These are phyloP conservation scores for Dipsacomyces acuminosporus DNA, from an alignment of 371 early-diverging fungal species.

Conservation along the genomic window DNA sequence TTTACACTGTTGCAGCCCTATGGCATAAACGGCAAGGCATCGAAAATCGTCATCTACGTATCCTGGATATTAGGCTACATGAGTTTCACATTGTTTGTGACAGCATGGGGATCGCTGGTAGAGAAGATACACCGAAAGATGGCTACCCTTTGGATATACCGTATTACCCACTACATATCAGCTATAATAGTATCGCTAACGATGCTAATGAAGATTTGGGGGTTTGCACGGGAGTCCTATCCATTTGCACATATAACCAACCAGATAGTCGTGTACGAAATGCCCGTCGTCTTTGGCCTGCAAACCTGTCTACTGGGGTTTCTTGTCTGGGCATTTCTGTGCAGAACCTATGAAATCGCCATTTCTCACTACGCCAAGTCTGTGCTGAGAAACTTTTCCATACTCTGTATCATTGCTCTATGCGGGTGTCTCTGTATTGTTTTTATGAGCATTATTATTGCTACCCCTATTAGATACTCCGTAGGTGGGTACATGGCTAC, in stretches of 20 bases:
- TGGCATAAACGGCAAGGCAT: slow-evolving; percentile 7
- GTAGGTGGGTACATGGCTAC: slow-evolving; percentile 4
- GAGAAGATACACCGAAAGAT: slow-evolving; percentile 4
- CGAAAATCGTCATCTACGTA: slow-evolving; percentile 16
- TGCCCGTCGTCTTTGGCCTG: slow-evolving; percentile 15
- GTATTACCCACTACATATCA: slow-evolving; percentile 5
- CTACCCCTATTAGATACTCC: slow-evolving; percentile 7
- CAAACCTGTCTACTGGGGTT: slow-evolving; percentile 13
- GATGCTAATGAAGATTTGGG: slow-evolving; percentile 22
- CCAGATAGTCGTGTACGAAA: slow-evolving; percentile 6
- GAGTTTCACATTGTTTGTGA: slow-evolving; percentile 24
- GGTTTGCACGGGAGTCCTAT: slow-evolving; percentile 27
- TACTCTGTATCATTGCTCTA: slow-evolving; percentile 13
- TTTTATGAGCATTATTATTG: background rate
- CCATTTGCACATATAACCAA: slow-evolving; percentile 6
- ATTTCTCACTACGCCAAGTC: slow-evolving; percentile 23
- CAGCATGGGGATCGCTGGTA: slow-evolving; percentile 31
- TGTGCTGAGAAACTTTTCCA: slow-evolving; percentile 18
- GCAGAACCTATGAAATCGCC: slow-evolving; percentile 23
- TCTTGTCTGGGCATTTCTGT: slow-evolving; percentile 19
- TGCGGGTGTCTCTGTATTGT: slow-evolving; percentile 23
- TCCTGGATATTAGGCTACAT: slow-evolving; percentile 35
- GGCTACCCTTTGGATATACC: slow-evolving; percentile 3
- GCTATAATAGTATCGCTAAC: slow-evolving; percentile 13
- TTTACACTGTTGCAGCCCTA: slow-evolving; percentile 31